These are phyloP conservation scores for Sarocladium strictum DNA, from an alignment of 2,329 filamentous ascomycete genomes.

Conservation along the genomic window DNA sequence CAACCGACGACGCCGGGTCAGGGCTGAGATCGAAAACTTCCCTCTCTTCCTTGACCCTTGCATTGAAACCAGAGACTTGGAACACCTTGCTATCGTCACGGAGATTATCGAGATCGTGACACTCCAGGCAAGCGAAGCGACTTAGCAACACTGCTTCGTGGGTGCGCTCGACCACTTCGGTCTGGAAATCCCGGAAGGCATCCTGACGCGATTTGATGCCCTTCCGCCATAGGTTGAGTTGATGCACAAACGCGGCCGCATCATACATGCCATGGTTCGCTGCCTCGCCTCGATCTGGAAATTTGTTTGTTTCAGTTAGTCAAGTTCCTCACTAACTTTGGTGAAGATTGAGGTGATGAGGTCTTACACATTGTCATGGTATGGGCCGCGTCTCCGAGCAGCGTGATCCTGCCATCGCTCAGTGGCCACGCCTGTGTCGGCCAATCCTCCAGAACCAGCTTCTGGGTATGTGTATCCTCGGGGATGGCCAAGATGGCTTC, in stretches of 20 bases:
- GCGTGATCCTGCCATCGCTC: conserved; percentile 4
- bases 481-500: not conserved
- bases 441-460: conserved; percentile 5
- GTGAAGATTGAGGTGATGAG: no score
- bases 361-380: conserved; percentile 5
- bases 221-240: conserved; percentile 3
- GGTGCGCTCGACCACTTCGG: not conserved
- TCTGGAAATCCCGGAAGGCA: not conserved
- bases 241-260: not conserved
- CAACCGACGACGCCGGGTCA: not conserved
- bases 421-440: conserved; percentile 1
- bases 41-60: conserved; percentile 1
- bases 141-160: conserved; percentile 1
- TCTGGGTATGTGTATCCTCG: not conserved
- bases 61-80: conserved; percentile 4
- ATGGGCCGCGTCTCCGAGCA: not conserved
- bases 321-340: no score
- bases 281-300: conserved; percentile 1
- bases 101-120: conserved; percentile 1
- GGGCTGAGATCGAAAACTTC: conserved; percentile 1
- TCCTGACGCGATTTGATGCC: not conserved
- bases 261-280: conserved; percentile 7
- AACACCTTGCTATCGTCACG: conserved; percentile 1
- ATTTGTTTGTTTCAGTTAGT: no score
- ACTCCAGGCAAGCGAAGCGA: conserved; percentile 1